These are phyloP conservation scores for Hyaloscypha finlandica DNA, from an alignment of 495 filamentous ascomycete genomes.

Conservation along the genomic window DNA sequence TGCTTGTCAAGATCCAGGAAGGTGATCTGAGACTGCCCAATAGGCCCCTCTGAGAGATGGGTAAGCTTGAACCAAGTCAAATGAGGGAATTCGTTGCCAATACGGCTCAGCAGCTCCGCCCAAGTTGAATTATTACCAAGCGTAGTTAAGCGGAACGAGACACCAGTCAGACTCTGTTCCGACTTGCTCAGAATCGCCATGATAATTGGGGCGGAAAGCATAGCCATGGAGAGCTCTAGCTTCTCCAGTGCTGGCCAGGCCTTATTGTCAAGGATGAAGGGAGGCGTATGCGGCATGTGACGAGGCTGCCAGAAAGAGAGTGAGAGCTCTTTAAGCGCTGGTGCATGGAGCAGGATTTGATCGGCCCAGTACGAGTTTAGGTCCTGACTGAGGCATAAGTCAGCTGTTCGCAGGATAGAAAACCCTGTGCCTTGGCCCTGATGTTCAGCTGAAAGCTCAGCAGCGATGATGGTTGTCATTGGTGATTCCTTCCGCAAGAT, in stretches of 20 bases:
- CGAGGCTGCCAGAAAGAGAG: constrained; percentile 13
- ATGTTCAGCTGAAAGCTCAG: constrained; percentile 21
- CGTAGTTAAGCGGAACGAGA: constrained; percentile 10
- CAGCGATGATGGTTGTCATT: constrained; percentile 14
- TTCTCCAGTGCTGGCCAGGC: constrained; percentile 17
- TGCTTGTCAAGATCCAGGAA: constrained; percentile 15
- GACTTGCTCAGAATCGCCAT: constrained; percentile 18
- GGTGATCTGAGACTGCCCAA: constrained; percentile 9
- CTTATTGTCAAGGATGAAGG: constrained; percentile 7
- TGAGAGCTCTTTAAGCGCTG: constrained; percentile 18
- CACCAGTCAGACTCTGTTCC: constrained; percentile 14
- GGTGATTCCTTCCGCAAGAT: constrained; percentile 12
- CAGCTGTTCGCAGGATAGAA: constrained; percentile 15
- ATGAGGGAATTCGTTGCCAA: constrained; percentile 21
- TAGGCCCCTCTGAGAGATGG: constrained; percentile 18
- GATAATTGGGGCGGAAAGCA: constrained; percentile 9
- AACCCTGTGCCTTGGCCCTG: constrained; percentile 15
- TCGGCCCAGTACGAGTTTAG: constrained; percentile 15
- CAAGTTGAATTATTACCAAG: constrained; percentile 14
- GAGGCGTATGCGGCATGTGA: constrained; percentile 6
- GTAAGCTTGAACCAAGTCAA: constrained; percentile 22
- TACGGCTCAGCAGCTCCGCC: constrained; percentile 18
- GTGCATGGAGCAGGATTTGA: constrained; percentile 15
- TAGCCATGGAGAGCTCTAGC: constrained; percentile 5
- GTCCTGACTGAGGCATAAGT: constrained; percentile 11